Conservation (phyloP, 2,329 filamentous ascomycete species). For the Microsporum canis region DNA sequence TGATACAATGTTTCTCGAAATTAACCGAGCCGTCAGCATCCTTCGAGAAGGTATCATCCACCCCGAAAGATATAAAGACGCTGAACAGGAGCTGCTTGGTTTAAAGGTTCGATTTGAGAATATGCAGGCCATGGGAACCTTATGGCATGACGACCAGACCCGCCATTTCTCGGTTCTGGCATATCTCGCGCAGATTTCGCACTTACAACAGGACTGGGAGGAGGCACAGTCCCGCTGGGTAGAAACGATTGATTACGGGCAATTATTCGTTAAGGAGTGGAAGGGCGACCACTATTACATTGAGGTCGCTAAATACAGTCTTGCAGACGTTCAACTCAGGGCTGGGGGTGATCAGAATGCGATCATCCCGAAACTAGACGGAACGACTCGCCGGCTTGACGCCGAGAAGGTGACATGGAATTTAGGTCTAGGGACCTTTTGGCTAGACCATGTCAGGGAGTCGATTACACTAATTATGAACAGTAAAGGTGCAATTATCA, state of each 20-base stretch:
- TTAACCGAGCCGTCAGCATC: conserved; percentile 6
- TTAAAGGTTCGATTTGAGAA: conserved; percentile 5
- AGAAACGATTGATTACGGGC: conserved; percentile 6
- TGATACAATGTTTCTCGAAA: conserved; percentile 8
- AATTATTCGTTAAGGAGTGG: neutral
- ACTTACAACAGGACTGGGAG: conserved; percentile 3
- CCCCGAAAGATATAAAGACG: conserved; percentile 1
- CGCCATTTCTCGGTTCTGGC: conserved; percentile 6
- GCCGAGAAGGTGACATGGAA: conserved; percentile 1
- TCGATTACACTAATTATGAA: conserved; percentile 1
- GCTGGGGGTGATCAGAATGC: neutral
- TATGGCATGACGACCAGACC: conserved; percentile 8
- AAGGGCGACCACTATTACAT: conserved; percentile 5
- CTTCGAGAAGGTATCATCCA: conserved; percentile 4
- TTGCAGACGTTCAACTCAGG: conserved; percentile 3
- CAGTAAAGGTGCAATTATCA: neutral
- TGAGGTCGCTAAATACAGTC: conserved; percentile 5
- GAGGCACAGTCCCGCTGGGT: conserved; percentile 2
- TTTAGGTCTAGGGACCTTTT: conserved; percentile 6
- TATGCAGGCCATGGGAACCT: neutral
- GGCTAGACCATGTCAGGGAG: conserved; percentile 7
- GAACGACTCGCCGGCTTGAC: neutral
- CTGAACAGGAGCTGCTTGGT: neutral
- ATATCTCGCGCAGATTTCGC: conserved; percentile 7
- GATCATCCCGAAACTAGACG: neutral